Base-by-base conservation (phyloP, 2,329 filamentous ascomycete species). In the Hypoxylon sp. region DNA sequence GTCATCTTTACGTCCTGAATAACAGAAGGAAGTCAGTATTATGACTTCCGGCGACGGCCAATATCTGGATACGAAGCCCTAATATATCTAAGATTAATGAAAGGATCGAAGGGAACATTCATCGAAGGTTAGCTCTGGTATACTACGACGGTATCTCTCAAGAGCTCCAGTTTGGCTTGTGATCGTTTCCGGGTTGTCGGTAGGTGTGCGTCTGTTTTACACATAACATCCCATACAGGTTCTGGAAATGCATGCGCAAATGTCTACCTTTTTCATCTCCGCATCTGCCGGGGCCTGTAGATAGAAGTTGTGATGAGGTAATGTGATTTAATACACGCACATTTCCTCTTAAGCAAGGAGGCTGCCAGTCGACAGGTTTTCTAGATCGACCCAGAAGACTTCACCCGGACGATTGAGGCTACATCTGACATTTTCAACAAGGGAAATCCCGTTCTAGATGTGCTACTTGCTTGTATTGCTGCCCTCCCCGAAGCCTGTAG, bases 11-110 rank as follows among this genome's bases (percentile, higher is more conserved):
- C 12, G 19, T 21, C 39, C 30, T 3, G 23, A 41, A 27, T n/a
- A n/a, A 6, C 34, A 52, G 37, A n/a, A 12, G n/a, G 21, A 19
- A n/a, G 23, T 21, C 23, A n/a, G 34, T 41, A 21, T 11, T 12
- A 34, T 21, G 37, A 8, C 16, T 32, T 19, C 9, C 51, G 39
- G 39, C 12, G 21, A 54, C 11, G 8, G 8, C 39, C 19, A 19
- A 32, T 25, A 7, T 14, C n/a, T 30, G 9, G 14, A 45, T 41
- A 45, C 11, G 37, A 32, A 21, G 11, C 6, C 27, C 21, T 45
- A 45, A 45, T 54, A 54, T 45, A 32, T 39, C n/a, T 23, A 3
- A 19, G 16, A 45, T 54, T 19, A 32, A 54, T 54, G n/a, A 14
- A 14, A 41, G 9, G 21, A 32, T 27, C 23, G 21, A 45, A 27